Base-by-base conservation (phyloP, 495 filamentous ascomycete genomes). In the Xylaria acuta region DNA sequence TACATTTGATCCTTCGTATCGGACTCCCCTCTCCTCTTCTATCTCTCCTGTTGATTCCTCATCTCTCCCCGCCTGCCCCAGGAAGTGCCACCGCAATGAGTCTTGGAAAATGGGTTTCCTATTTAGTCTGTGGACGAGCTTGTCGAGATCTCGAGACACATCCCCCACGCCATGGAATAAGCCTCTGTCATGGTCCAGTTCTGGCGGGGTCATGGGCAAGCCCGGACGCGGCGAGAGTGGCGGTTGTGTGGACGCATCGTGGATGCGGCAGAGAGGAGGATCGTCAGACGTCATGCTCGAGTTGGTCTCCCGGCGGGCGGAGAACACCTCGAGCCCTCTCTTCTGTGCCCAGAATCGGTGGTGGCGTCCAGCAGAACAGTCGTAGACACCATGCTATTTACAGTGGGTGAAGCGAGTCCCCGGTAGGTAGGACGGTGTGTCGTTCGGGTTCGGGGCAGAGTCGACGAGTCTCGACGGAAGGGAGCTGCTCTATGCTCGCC, bases 71-170 rank as follows among this genome's bases (percentile, higher is more conserved):
- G 41, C 49, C 41, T 45, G 34, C 3, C 41, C 47, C 27, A 45
- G 9, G 18, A 58, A 58, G 49, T 56, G 62, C 63, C 63, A 65
- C 41, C 63, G 70, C 5, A 65, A 22, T n/a, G 66, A 59, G 14
- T 78, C 73, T 51, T 71, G 77, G 58, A 77, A 69, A 12, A 78
- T 72, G 43, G 79, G 77, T 43, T 84, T 82, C 49, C 75, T 71
- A 76, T 80, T 83, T 64, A 83, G 74, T 67, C 79, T 77, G 68
- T 74, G 76, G 25, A 79, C 78, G 60, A 84, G 71, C 6, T 63
- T 74, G 9, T 83, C 70, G 30, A 72, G 38, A 49, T 72, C 53
- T 9, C 18, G 25, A 51, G 53, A 20, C 27, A 72, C 59, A 5
- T 45, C 49, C 1, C 22, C 51, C 25, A 41, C 32, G 40, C 27